phyloP scores from a whole-genome alignment of 495 filamentous ascomycete species.

The Penicillium mononematosum region DNA sequence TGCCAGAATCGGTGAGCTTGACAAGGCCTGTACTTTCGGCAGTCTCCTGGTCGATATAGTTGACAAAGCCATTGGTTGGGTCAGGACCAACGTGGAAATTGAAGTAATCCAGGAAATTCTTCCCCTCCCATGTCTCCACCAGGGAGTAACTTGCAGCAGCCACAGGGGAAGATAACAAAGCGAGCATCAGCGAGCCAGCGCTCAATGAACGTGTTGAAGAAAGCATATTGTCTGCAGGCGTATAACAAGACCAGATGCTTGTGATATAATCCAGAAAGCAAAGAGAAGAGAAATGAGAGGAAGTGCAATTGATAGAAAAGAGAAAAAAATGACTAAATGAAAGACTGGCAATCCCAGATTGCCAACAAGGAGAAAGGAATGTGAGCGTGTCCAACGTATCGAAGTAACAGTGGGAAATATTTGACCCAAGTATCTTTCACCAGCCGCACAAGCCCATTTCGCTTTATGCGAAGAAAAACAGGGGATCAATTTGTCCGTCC shows the following conservation, averaged over 20 bases:
- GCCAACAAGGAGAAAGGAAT: slow-evolving; percentile 31
- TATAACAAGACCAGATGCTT: slow-evolving; percentile 8
- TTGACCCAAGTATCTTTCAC: slow-evolving; percentile 12
- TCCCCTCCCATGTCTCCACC: slow-evolving; percentile 43
- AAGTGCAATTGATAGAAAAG: slow-evolving; percentile 9
- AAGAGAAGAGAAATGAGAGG: slow-evolving; percentile 9
- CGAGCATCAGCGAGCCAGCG: slow-evolving; percentile 32
- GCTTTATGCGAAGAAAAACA: background rate
- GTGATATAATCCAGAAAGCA: background rate
- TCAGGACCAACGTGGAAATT: slow-evolving; percentile 52
- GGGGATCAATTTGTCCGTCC: slow-evolving; percentile 8
- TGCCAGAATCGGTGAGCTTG: slow-evolving; percentile 49
- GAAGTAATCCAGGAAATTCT: slow-evolving; percentile 54
- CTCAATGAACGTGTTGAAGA: slow-evolving; percentile 23
- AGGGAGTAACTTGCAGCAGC: slow-evolving; percentile 40
- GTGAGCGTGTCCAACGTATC: slow-evolving; percentile 23
- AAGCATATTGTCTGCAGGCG: slow-evolving; percentile 19
- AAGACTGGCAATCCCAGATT: slow-evolving; percentile 24
- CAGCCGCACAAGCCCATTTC: background rate
- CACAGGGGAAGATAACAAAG: slow-evolving; percentile 20
- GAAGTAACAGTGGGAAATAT: slow-evolving; percentile 15
- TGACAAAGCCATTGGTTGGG: slow-evolving; percentile 69
- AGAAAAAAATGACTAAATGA: slow-evolving; percentile 17
- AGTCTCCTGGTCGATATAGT: slow-evolving; percentile 56
- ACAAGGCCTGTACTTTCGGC: slow-evolving; percentile 59